A percentile compares a stretch with the other conserved stretches of the same genome.
Evolutionary conservation across 352 stramenopile genomes (phyloP).

Genomic region (Pythium brassicae): DNA sequence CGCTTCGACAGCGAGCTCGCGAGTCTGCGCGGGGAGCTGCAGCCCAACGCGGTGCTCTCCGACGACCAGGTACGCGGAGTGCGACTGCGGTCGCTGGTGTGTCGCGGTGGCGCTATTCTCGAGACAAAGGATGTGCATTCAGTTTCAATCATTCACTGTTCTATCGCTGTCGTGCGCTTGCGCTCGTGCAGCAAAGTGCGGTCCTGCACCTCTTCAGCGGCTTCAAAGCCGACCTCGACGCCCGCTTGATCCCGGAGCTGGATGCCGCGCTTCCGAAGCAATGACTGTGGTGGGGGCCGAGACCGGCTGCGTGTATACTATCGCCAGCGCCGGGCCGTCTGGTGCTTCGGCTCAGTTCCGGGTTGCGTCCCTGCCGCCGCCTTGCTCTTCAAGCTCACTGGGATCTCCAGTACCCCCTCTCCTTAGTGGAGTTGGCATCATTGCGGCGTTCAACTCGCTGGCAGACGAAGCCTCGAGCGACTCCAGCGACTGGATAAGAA

Average conservation of each 20-base stretch:
- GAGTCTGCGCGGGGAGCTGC: conserved; percentile 36
- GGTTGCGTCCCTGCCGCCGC: too few relatives aligned
- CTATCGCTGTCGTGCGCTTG: too few relatives aligned
- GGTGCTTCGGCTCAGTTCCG: too few relatives aligned
- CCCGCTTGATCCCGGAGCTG: conserved; percentile 24
- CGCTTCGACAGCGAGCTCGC: conserved; percentile 40
- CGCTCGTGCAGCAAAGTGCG: conserved; percentile 2
- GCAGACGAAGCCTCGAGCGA: not conserved
- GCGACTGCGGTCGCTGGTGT: not conserved
- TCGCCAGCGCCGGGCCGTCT: not conserved
- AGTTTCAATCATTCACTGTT: not conserved
- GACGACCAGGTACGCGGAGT: conserved; percentile 18
- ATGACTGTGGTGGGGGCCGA: conserved; percentile 8
- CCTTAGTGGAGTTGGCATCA: not conserved
- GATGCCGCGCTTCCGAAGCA: conserved; percentile 8
- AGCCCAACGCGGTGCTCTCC: conserved; percentile 30
- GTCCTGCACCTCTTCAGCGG: conserved; percentile 16
- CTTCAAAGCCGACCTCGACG: conserved; percentile 27
- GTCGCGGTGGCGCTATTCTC: too few relatives aligned
- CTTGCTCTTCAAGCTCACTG: not conserved
- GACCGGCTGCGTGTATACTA: not conserved
- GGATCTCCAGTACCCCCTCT: not conserved
- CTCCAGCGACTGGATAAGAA: not conserved
- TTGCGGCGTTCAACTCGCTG: not conserved
- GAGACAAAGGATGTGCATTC: too few relatives aligned